Evolutionary conservation across 2,329 filamentous ascomycete genomes (phyloP), one percentile per base, ranked within the genome.

Genomic region (Colletotrichum sp.): DNA sequence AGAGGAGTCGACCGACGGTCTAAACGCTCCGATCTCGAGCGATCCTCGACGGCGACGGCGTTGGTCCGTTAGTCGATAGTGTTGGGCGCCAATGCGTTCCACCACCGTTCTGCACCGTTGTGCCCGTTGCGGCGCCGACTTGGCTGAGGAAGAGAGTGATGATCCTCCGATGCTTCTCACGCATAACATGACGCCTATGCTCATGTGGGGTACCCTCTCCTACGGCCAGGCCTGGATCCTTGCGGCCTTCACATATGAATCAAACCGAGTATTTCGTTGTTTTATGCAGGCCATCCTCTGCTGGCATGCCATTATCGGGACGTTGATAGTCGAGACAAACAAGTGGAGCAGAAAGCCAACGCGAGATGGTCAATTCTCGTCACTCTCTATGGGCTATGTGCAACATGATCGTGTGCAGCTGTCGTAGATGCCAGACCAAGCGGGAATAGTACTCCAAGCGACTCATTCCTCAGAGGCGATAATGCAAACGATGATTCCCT

Each of bases 1-100:
- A 32, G 65, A 59, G 57, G 30, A 59, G 52, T 28, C 57, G 18
- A 57, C 21, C 18, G 30, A 36, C 68, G 55, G 39, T n/a, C n/a
- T 34, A 57, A 63, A 68, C 73, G 69, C 73, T 63, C 63, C 64
- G 63, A 68, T 73, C 63, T 67, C 18, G 39, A 34, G 59, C n/a
- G 30, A 69, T 24, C 32, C 62, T 64, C 28, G 18, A 63, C 9
- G 18, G 59, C 30, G 30, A 21, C n/a, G 30, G 59, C 32, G 30
- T 24, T 21, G 26, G 30, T 63, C 32, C 10, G 30, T n/a, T 26
- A 12, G 59, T 52, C 44, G 10, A 62, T 34, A 32, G 26, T 32
- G 12, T 62, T 34, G 28, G 44, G 44, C 44, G 44, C 44, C 44
- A 52, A 52, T 12, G 44, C 21, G 44, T 52, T 52, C 44, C 44